Base-by-base conservation (phyloP, 2,329 filamentous ascomycete genomes). In the Sporothrix dimorphospora region DNA sequence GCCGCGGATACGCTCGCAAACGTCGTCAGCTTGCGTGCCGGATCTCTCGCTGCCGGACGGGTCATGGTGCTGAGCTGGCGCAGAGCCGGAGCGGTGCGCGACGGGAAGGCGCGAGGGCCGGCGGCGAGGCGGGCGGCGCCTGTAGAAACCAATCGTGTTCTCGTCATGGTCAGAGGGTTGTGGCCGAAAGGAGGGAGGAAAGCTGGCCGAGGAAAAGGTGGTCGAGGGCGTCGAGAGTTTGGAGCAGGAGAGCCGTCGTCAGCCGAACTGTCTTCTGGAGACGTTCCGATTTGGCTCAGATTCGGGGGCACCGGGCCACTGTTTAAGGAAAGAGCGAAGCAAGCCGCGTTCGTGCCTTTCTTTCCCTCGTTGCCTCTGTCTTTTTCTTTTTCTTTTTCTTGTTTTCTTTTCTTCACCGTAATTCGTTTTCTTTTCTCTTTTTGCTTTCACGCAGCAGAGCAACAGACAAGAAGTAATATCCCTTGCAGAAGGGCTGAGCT, bases 401-500 rank as follows among this genome's bases (percentile, higher is more conserved):
- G 38, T 12, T 30, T 2, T 45, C 21, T 30, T 7, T 21, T 61
- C 59, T 63, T 65, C 38, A 65, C 59, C 38, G 59, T 65, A 45
- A 30, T 47, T 69, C 38, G 21, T 14, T 57, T 34, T 57, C 24
- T 59, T 24, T 40, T 65, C n/a, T 63, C 38, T 63, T 38, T 40
- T 63, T 19, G 19, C 21, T 40, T 59, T 59, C 11, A 30, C 42
- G 57, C 34, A 42, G n/a, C 24, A 4, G 8, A 40, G 30, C 55
- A 59, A 59, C 55, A 65, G 34, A 63, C 57, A 63, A 8, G 1
- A 42, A n/a, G 34, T 30, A 59, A 59, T 55, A 40, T 63, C 57
- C 34, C 57, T 63, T 63, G 57, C 57, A 63, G 59, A 21, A 21
- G 30, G n/a, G 34, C 34, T 65, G 59, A 65, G 59, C 59, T 63